Percentiles rank a stretch among this genome's conserved stretches.
Conservation (phyloP, 257 asterid genomes). For the Solanum pinnatisectum region DNA sequence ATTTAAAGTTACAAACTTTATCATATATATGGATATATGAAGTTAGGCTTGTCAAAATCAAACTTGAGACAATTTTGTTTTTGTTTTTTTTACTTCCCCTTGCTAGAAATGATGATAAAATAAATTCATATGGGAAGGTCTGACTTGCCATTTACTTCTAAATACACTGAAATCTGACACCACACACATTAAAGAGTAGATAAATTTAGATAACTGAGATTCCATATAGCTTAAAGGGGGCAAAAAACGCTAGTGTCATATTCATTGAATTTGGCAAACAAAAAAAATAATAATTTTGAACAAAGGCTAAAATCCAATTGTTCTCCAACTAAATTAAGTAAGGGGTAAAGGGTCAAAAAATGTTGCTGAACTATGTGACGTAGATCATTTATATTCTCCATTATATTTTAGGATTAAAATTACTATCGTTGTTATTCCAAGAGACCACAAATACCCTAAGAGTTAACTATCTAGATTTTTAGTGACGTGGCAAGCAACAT, state of each 20-base stretch:
- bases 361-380: no score
- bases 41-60: neutral
- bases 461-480: no score
- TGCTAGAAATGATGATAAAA: neutral
- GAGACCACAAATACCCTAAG: no score
- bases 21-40: neutral
- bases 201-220: neutral
- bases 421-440: no score
- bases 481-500: no score
- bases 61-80: neutral
- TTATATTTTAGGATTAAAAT: no score
- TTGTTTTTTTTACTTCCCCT: neutral
- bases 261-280: neutral
- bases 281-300: neutral
- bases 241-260: neutral
- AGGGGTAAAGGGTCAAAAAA: neutral
- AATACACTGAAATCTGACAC: neutral
- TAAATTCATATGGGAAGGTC: neutral
- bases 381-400: no score
- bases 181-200: neutral
- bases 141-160: neutral
- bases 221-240: neutral
- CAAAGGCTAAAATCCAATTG: no score
- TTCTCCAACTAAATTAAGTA: neutral
- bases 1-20: neutral